Percentiles rank a stretch among this genome's conserved stretches.
Conservation (phyloP, 2,329 filamentous ascomycete genomes). For the Fusarium irregulare region DNA sequence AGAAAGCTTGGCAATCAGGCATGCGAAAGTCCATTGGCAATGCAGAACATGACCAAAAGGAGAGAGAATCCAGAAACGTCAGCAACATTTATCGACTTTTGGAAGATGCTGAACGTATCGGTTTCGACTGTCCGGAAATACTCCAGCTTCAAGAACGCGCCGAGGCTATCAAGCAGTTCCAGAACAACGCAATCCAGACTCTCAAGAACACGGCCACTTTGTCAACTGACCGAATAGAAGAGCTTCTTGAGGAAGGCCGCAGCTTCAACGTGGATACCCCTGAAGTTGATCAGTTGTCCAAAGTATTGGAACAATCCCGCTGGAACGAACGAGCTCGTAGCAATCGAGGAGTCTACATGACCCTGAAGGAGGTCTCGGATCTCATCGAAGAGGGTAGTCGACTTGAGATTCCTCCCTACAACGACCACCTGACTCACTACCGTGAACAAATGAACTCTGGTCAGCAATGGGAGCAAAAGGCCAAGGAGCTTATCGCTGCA, state of each 20-base stretch:
- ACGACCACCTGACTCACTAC: conserved; percentile 82
- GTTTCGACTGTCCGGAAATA: conserved; percentile 95
- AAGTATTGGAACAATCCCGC: conserved; percentile 83
- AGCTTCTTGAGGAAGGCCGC: conserved; percentile 89
- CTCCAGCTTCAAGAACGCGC: conserved; percentile 85
- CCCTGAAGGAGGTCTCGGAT: conserved; percentile 80
- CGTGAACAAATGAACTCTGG: conserved; percentile 81
- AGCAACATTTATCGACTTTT: conserved; percentile 89
- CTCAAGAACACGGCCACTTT: conserved; percentile 73
- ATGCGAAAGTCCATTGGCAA: conserved; percentile 74
- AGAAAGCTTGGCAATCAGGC: conserved; percentile 83
- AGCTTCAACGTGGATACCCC: conserved; percentile 92
- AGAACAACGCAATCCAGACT: conserved; percentile 76
- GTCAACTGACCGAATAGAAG: conserved; percentile 81
- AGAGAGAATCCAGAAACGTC: conserved; percentile 88
- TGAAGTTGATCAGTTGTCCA: conserved; percentile 85
- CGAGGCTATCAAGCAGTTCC: conserved; percentile 86
- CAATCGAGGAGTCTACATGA: conserved; percentile 72
- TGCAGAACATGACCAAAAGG: conserved; percentile 73
- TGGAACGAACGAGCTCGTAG: conserved; percentile 85
- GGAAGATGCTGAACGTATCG: conserved; percentile 83
- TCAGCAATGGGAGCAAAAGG: conserved; percentile 91
- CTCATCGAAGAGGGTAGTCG: conserved; percentile 82
- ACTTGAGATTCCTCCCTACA: conserved; percentile 81
- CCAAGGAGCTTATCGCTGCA: conserved; percentile 90